Evolutionary conservation across 768 basidiomycete species (phyloP), one percentile per base, ranked within the genome.

Genomic region (Macrolepiota fuliginosa): DNA sequence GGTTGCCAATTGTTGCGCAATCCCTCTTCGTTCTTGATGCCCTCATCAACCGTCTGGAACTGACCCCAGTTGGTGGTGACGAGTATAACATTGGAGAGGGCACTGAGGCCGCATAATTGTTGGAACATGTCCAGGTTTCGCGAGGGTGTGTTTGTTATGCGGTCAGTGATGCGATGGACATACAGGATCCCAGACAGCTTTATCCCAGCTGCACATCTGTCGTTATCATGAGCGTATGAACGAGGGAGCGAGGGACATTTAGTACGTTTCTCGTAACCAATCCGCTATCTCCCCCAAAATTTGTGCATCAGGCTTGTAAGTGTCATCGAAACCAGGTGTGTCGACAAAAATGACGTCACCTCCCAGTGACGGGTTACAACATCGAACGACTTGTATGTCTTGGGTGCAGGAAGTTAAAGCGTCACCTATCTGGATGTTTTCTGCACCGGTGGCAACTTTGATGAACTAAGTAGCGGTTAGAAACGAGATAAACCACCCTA

Each of bases 271-370:
- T 17, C 64, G 52, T 4, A 74, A 63, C 72, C 72, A 74, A 24
- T 68, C 62, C 1, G 69, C 65, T 29, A 73, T 71, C 2, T 58
- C 58, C 22, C 58, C 50, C 52, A 72, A 52, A 22, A 72, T 69
- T 10, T 68, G 64, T 2, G 54, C 56, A 50, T 74, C 73, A 25
- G 56, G 64, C 13, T 57, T 54, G 19, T 42, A 53, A 3, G 68
- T 69, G 55, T 71, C 68, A 54, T 74, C 72, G 46, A 72, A 74
- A 1, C 73, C 73, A 3, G 72, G 73, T 2, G 72, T 73, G 53
- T 74, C 73, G 13, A 74, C 66, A 29, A 74, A 63, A 51, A 72
- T 63, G 29, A 73, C 53, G 40, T 64, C 55, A 12, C 62, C 47
- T 9, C 56, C 27, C 19, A 53, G 35, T 22, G 45, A 29, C 7